Percentiles rank a stretch among this genome's conserved stretches.
Evolutionary conservation across 441 rosid genomes (phyloP).

Genomic region (Isatis lusitanica): DNA sequence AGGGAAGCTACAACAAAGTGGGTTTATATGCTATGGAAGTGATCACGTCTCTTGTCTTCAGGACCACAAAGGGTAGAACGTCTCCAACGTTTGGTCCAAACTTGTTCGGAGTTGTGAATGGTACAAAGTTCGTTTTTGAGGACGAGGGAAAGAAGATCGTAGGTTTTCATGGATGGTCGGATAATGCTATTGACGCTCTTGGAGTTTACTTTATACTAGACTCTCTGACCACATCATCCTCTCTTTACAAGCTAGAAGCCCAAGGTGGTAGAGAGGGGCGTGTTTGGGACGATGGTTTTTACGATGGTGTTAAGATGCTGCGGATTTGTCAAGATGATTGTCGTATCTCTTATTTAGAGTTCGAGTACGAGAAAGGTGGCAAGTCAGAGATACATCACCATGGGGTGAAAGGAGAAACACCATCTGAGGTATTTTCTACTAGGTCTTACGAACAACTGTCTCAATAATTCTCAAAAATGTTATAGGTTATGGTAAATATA

Average conservation of each 20-base stretch:
- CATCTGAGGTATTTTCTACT: constrained; percentile 10
- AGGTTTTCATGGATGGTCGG: constrained; percentile 33
- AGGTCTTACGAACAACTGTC: not conserved
- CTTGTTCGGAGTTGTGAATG: constrained; percentile 4
- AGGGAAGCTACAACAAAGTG: constrained; percentile 20
- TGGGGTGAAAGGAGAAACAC: constrained; percentile 20
- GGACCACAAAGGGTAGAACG: constrained; percentile 28
- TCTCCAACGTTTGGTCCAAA: constrained; percentile 30
- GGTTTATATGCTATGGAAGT: constrained; percentile 3
- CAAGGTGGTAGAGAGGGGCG: constrained; percentile 31
- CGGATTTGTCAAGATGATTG: constrained; percentile 12
- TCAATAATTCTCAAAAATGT: not conserved
- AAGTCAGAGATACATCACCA: not conserved
- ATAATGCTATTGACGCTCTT: constrained; percentile 24
- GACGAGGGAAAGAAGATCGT: constrained; percentile 13
- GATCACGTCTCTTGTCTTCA: constrained; percentile 24
- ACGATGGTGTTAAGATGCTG: constrained; percentile 4
- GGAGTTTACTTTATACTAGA: constrained; percentile 13
- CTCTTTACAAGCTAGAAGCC: constrained; percentile 30
- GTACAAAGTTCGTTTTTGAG: constrained; percentile 17
- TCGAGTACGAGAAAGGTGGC: constrained; percentile 11
- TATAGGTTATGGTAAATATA: too few relatives aligned
- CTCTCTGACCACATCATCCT: not conserved
- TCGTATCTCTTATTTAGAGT: constrained; percentile 29
- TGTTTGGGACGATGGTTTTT: constrained; percentile 33